Percentiles rank a stretch among this genome's conserved stretches.
Conservation (phyloP, 176 grass and related monocot species). For the Aegilops umbellulata region DNA sequence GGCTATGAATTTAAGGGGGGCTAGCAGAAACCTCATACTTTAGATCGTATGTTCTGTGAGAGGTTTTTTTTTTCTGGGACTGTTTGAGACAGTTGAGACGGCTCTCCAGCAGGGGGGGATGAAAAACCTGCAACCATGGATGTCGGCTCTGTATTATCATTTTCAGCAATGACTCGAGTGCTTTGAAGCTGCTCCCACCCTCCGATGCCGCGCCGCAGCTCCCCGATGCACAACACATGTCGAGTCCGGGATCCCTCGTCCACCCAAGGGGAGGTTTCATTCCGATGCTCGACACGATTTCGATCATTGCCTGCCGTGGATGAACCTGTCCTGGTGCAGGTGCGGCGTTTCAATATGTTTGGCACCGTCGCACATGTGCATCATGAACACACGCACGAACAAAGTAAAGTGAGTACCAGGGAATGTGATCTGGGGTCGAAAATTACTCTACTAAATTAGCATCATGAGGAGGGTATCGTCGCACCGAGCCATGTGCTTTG, state of each 20-base stretch:
- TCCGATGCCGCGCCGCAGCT: background rate
- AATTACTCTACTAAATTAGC: background rate
- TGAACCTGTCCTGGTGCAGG: constrained; percentile 9
- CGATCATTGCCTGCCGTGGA: background rate
- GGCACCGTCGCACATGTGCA: background rate
- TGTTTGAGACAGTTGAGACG: too few relatives aligned
- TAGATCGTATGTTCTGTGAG: too few relatives aligned
- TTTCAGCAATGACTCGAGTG: background rate
- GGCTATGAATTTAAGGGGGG: too few relatives aligned
- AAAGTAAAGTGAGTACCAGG: background rate
- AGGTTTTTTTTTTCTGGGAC: too few relatives aligned
- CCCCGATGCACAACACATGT: background rate
- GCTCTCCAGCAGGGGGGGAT: too few relatives aligned
- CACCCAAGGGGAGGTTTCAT: constrained; percentile 36
- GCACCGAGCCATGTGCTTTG: background rate
- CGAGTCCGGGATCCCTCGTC: background rate
- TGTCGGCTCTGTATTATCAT: too few relatives aligned
- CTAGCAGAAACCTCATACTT: too few relatives aligned
- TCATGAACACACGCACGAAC: constrained; percentile 5
- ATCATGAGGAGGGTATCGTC: background rate
- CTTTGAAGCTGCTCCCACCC: background rate
- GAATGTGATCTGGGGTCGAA: background rate
- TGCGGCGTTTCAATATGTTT: too few relatives aligned
- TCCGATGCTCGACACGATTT: too few relatives aligned
- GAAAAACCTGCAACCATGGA: too few relatives aligned